Evolutionary conservation across 345 rosid genomes (phyloP).

Genomic region (Pugionium dolabratum): DNA sequence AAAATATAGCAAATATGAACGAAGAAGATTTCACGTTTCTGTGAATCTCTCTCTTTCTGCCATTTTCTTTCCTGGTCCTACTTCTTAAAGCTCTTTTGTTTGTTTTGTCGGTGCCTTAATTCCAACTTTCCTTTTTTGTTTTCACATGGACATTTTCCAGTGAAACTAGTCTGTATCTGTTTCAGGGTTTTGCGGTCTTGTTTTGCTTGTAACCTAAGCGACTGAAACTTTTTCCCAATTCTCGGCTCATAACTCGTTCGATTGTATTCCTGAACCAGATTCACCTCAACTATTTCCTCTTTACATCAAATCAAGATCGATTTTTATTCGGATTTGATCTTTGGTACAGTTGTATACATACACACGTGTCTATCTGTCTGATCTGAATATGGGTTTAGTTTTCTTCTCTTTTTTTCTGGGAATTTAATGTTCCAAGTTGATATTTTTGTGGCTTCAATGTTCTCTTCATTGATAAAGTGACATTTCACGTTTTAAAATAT

Average conservation of each 20-base stretch:
- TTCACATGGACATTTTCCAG: conserved; percentile 30
- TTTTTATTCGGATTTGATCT: not conserved
- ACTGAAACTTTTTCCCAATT: not conserved
- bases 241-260: not conserved
- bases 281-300: conserved; percentile 3
- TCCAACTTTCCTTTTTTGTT: conserved; percentile 28
- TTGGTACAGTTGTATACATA: conserved; percentile 25
- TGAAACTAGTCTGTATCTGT: conserved; percentile 19
- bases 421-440: conserved; percentile 37
- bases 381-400: conserved; percentile 18
- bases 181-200: conserved; percentile 28
- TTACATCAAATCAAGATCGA: not conserved
- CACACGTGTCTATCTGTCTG: conserved; percentile 32
- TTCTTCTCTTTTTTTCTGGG: conserved; percentile 26
- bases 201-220: conserved; percentile 37
- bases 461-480: conserved; percentile 23
- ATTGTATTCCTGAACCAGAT: conserved; percentile 22
- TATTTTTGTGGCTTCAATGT: conserved; percentile 24
- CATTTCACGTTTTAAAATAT: conserved; percentile 23
- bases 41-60: not conserved
- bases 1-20: conserved; percentile 7
- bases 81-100: conserved; percentile 30
- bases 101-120: conserved; percentile 38
- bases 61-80: conserved; percentile 24
- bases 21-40: conserved; percentile 17